Conservation (phyloP, 202 grass and related monocot genomes). For the Schoenoplectus triqueter region DNA sequence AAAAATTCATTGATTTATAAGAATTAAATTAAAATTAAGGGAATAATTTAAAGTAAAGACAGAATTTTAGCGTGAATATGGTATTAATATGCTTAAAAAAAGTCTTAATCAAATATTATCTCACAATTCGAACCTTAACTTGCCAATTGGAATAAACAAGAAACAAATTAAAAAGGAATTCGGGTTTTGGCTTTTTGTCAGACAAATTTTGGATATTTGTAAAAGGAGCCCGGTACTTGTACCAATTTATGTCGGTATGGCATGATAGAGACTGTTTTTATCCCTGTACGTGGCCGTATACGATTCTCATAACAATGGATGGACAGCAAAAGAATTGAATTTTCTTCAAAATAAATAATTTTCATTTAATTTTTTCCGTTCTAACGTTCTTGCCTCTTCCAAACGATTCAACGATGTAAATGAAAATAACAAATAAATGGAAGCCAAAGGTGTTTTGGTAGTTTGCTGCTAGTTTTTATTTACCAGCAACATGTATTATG, state of each 20-base stretch:
- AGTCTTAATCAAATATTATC: neutral
- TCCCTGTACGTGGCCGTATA: constrained; percentile 11
- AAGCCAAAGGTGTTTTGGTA: too few relatives aligned
- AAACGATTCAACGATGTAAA: neutral
- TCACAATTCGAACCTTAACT: neutral
- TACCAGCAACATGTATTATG: neutral
- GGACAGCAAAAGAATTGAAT: neutral
- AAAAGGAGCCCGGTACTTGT: neutral
- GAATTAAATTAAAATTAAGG: neutral
- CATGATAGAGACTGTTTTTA: neutral
- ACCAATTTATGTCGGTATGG: constrained; percentile 18
- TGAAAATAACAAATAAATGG: neutral
- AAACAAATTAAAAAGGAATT: too few relatives aligned
- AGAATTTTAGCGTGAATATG: neutral
- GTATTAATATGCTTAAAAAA: too few relatives aligned
- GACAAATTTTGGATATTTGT: neutral
- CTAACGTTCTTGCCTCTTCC: neutral
- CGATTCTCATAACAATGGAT: constrained; percentile 18
- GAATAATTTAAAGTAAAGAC: neutral
- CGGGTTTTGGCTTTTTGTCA: neutral
- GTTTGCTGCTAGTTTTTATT: neutral
- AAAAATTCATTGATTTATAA: neutral
- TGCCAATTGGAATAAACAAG: neutral
- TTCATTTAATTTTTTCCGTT: too few relatives aligned
- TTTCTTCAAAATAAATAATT: neutral